Evolutionary conservation across 495 filamentous ascomycete genomes (phyloP).

Genomic region (Podospora fimiseda): DNA sequence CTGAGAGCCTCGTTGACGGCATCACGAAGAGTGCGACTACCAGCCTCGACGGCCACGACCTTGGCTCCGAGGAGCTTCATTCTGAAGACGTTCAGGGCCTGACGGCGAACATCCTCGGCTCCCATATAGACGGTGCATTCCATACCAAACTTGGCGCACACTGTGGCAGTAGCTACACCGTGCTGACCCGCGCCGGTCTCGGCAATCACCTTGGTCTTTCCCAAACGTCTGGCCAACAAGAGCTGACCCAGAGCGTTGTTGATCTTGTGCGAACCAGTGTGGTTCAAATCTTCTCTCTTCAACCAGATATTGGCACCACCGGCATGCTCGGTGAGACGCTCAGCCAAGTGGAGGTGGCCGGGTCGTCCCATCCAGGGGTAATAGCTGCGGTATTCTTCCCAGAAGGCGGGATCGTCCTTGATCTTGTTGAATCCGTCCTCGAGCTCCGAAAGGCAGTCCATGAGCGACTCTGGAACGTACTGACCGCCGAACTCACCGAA

Average conservation of each 20-base stretch:
- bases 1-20: slow-evolving; percentile 92
- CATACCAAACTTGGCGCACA: slow-evolving; percentile 96
- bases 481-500: slow-evolving; percentile 99
- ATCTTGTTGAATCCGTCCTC: slow-evolving; percentile 86
- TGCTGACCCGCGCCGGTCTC: slow-evolving; percentile 97
- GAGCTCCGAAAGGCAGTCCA: slow-evolving; percentile 91
- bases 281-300: slow-evolving; percentile 91
- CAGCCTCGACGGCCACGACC: slow-evolving; percentile 82
- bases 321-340: slow-evolving; percentile 78
- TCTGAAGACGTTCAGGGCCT: slow-evolving; percentile 92
- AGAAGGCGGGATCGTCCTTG: slow-evolving; percentile 81
- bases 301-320: slow-evolving; percentile 93
- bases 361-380: slow-evolving; percentile 98
- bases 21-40: slow-evolving; percentile 79
- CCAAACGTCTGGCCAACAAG: slow-evolving; percentile 70
- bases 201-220: slow-evolving; percentile 91
- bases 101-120: slow-evolving; percentile 85
- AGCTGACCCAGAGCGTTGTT: slow-evolving; percentile 93
- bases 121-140: slow-evolving; percentile 96
- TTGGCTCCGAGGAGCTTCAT: slow-evolving; percentile 91
- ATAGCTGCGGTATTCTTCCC: slow-evolving; percentile 94
- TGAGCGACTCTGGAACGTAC: slow-evolving; percentile 94
- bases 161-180: slow-evolving; percentile 89
- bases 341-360: slow-evolving; percentile 81
- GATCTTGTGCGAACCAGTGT: slow-evolving; percentile 87